Percentiles rank a stretch among this genome's conserved stretches.
phyloP scores from a whole-genome alignment of 768 basidiomycete species.

The Sporobolomyces phaffii region DNA sequence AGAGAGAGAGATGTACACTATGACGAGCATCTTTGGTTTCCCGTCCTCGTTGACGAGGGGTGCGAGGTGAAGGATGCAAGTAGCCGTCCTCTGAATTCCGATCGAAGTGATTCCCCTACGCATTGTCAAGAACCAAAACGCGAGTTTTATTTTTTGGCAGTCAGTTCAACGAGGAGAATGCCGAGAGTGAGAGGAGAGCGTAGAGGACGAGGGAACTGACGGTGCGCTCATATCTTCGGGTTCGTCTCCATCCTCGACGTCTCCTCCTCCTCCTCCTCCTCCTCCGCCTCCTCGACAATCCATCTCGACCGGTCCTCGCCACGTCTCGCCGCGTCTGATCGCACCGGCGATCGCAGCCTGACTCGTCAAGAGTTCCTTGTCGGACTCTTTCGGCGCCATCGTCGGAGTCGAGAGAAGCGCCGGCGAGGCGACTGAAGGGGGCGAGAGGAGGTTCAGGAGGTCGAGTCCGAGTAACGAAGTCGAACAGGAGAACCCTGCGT shows the following conservation, averaged over 20 bases:
- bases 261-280: background rate
- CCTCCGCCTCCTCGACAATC: constrained; percentile 6
- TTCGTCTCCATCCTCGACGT: background rate
- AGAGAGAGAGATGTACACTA: background rate
- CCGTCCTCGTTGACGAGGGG: background rate
- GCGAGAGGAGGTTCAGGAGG: constrained; percentile 2
- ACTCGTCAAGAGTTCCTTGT: background rate
- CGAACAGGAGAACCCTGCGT: background rate
- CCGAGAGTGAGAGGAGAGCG: background rate
- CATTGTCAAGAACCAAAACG: no score
- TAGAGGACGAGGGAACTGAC: background rate
- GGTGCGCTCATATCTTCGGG: background rate
- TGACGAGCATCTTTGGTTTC: constrained; percentile 4
- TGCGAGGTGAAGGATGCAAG: background rate
- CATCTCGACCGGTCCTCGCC: constrained; percentile 7
- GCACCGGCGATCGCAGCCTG: background rate
- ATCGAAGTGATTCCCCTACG: background rate
- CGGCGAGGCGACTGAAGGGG: background rate
- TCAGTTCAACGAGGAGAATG: background rate
- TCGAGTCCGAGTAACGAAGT: constrained; percentile 5
- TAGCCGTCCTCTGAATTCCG: background rate
- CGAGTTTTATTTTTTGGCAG: no score
- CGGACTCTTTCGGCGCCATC: background rate
- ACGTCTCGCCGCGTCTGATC: constrained; percentile 1
- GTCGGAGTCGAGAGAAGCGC: background rate